Evolutionary conservation across 495 filamentous ascomycete species (phyloP).

Genomic region (Letharia columbiana): DNA sequence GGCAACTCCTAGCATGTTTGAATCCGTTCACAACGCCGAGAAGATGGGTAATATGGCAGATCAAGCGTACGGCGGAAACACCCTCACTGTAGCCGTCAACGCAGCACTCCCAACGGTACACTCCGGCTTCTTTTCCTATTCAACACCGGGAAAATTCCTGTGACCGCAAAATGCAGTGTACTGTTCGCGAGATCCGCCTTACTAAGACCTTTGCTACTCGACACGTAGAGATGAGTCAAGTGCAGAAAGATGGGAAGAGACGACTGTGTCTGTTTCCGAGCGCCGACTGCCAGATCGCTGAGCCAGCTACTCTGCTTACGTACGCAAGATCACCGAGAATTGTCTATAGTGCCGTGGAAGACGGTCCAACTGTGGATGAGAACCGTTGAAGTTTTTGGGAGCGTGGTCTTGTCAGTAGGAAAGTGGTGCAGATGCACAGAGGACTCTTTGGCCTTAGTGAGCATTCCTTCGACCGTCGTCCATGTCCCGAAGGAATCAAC

Average conservation of each 20-base stretch:
- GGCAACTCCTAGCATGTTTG: neutral
- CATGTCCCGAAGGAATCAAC: neutral
- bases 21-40: neutral
- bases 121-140: neutral
- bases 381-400: neutral
- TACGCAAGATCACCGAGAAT: neutral
- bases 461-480: neutral
- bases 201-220: neutral
- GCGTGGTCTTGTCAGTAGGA: neutral
- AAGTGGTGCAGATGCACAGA: neutral
- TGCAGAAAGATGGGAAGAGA: neutral
- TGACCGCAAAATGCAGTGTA: neutral
- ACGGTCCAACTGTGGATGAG: neutral
- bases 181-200: neutral
- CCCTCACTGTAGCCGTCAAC: neutral
- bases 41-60: neutral
- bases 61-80: neutral
- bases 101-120: neutral
- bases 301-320: conserved; percentile 1
- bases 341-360: neutral
- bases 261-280: conserved; percentile 1
- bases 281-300: conserved; percentile 1
- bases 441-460: neutral
- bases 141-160: neutral
- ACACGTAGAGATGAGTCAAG: neutral